Percentiles rank a stretch among this genome's conserved stretches.
phyloP scores from a whole-genome alignment of 257 asterid genomes.

The Lycium ferocissimum region DNA sequence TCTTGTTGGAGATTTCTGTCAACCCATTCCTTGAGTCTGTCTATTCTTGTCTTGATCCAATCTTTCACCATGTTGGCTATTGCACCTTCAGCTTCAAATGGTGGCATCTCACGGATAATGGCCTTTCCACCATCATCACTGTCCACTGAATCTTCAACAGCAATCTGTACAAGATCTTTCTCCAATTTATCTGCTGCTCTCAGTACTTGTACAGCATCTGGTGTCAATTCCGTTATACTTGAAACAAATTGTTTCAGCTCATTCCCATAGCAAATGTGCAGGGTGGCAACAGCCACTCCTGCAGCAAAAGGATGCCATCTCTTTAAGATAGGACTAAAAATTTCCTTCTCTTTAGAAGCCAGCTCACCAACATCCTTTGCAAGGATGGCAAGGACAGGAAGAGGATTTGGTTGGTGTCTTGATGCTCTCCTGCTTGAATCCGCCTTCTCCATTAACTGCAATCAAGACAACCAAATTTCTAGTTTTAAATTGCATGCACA shows the following conservation, averaged over 20 bases:
- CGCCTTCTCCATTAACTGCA: constrained; percentile 93
- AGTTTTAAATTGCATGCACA: constrained; percentile 10
- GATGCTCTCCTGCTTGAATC: constrained; percentile 96
- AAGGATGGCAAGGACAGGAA: constrained; percentile 90
- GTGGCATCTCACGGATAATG: constrained; percentile 99
- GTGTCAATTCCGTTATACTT: constrained; percentile 88
- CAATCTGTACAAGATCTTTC: constrained; percentile 91
- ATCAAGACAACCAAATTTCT: constrained; percentile 26
- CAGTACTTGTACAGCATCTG: constrained; percentile 91
- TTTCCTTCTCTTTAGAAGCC: constrained; percentile 75
- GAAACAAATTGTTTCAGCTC: constrained; percentile 92
- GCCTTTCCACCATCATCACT: constrained; percentile 99
- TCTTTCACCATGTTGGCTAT: constrained; percentile 84
- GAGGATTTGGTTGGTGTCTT: constrained; percentile 84
- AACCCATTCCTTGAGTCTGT: constrained; percentile 87
- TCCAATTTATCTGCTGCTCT: constrained; percentile 98
- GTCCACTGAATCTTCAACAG: constrained; percentile 98
- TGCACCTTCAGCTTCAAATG: constrained; percentile 93
- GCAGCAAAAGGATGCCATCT: constrained; percentile 98
- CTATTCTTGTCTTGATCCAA: constrained; percentile 93
- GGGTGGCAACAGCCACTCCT: constrained; percentile 97
- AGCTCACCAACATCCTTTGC: constrained; percentile 96
- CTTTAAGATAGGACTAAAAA: constrained; percentile 89
- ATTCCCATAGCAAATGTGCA: constrained; percentile 90
- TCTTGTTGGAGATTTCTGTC: constrained; percentile 97